phyloP scores from a whole-genome alignment of 73 alveolate genomes.

The Blepharisma stoltei region DNA sequence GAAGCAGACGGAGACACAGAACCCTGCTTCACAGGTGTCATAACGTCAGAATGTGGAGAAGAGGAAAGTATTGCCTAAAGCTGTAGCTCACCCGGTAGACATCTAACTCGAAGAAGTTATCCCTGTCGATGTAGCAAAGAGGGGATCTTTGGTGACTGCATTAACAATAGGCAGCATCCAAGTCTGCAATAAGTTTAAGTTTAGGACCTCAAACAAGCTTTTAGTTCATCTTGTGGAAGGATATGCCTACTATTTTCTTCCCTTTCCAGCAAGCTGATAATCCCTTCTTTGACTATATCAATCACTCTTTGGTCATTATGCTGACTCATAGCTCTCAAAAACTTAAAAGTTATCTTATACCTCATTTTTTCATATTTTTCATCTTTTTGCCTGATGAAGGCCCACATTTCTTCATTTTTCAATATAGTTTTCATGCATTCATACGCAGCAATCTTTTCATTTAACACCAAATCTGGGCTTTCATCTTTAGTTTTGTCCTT shows the following conservation, averaged over 20 bases:
- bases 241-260: conserved; percentile 25
- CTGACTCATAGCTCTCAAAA: conserved; percentile 13
- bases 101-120: too few relatives aligned
- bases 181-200: too few relatives aligned
- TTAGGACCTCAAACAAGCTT: conserved; percentile 19
- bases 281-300: conserved; percentile 2
- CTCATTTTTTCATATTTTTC: not conserved
- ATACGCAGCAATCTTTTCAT: conserved; percentile 21
- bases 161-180: too few relatives aligned
- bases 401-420: conserved; percentile 16
- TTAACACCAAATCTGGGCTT: not conserved
- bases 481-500: not conserved
- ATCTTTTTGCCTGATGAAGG: not conserved
- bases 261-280: not conserved
- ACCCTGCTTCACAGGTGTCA: too few relatives aligned
- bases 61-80: too few relatives aligned
- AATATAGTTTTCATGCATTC: conserved; percentile 27
- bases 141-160: too few relatives aligned
- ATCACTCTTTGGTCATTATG: not conserved
- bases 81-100: too few relatives aligned
- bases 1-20: too few relatives aligned
- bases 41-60: too few relatives aligned
- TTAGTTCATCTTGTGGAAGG: not conserved
- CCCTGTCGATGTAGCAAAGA: too few relatives aligned
- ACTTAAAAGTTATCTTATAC: conserved; percentile 16